Conservation (phyloP, 108 stramenopile genomes). For the Cylindrotheca fusiformis region DNA sequence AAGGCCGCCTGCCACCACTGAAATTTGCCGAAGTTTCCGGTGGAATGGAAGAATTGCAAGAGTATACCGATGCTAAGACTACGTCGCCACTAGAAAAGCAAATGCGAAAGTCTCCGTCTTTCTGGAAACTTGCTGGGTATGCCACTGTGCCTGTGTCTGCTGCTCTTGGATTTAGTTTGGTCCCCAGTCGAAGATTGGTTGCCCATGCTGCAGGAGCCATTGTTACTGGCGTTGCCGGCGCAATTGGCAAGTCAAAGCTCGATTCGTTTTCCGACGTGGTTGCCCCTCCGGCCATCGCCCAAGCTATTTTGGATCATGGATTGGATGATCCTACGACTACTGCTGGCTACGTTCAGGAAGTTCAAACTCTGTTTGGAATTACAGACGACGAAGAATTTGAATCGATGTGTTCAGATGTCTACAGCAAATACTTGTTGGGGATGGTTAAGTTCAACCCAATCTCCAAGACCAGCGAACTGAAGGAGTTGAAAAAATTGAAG, state of each 20-base stretch:
- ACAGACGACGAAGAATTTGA: conserved; percentile 58
- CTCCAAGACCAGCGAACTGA: conserved; percentile 70
- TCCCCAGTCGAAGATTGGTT: conserved; percentile 42
- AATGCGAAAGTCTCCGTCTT: conserved; percentile 39
- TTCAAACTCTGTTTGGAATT: conserved; percentile 36
- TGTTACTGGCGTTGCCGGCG: conserved; percentile 49
- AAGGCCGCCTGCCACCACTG: conserved; percentile 15
- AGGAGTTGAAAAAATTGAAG: conserved; percentile 60
- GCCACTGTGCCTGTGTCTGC: conserved; percentile 59
- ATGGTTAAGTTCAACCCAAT: conserved; percentile 68
- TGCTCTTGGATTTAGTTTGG: conserved; percentile 43
- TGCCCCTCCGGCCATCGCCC: conserved; percentile 58
- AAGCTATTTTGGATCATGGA: conserved; percentile 46
- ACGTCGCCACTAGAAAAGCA: conserved; percentile 27
- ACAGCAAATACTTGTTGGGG: conserved; percentile 62
- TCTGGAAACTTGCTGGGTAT: conserved; percentile 45
- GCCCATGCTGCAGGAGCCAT: conserved; percentile 52
- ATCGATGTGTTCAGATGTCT: conserved; percentile 56
- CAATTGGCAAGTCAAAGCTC: conserved; percentile 49
- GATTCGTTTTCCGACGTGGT: conserved; percentile 37
- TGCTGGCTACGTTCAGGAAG: conserved; percentile 21
- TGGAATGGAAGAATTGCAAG: conserved; percentile 50
- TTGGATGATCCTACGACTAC: conserved; percentile 37
- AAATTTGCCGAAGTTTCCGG: conserved; percentile 40
- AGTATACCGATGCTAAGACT: conserved; percentile 32